Evolutionary conservation across 805 yeast species (phyloP).

Genomic region (Ogataea nitratoaversa): DNA sequence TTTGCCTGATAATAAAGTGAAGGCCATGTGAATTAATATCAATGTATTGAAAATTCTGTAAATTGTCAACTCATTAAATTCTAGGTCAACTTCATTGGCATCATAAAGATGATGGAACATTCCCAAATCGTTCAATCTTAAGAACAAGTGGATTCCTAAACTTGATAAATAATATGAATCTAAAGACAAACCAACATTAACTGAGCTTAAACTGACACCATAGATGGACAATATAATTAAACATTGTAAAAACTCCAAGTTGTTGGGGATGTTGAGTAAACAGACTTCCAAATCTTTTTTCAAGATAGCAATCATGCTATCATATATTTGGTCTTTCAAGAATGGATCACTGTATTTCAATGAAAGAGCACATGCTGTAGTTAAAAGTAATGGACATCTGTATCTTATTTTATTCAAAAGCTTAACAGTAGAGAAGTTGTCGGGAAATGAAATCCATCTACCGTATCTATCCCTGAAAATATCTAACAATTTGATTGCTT

Average conservation of each 20-base stretch:
- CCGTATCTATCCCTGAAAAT: conserved; percentile 67
- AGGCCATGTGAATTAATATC: conserved; percentile 61
- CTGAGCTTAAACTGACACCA: conserved; percentile 55
- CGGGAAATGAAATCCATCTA: conserved; percentile 74
- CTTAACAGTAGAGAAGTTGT: conserved; percentile 40
- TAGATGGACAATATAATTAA: conserved; percentile 62
- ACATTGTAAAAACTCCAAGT: conserved; percentile 63
- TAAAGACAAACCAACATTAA: conserved; percentile 37
- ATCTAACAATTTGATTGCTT: conserved; percentile 47
- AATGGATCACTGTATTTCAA: conserved; percentile 44
- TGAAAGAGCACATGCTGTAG: conserved; percentile 61
- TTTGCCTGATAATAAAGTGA: conserved; percentile 57
- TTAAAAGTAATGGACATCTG: conserved; percentile 59
- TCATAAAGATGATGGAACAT: conserved; percentile 27
- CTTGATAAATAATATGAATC: conserved; percentile 73
- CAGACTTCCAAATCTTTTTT: conserved; percentile 45
- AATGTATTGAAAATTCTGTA: conserved; percentile 71
- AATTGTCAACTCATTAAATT: conserved; percentile 47
- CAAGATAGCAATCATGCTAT: conserved; percentile 42
- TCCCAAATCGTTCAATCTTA: conserved; percentile 48
- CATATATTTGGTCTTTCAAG: conserved; percentile 39
- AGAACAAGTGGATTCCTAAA: conserved; percentile 58
- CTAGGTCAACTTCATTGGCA: conserved; percentile 15
- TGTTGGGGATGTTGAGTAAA: conserved; percentile 38
- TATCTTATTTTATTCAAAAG: conserved; percentile 45